These are phyloP conservation scores for Alternaria brassicicola DNA, from an alignment of 2,329 filamentous ascomycete genomes.

Conservation along the genomic window DNA sequence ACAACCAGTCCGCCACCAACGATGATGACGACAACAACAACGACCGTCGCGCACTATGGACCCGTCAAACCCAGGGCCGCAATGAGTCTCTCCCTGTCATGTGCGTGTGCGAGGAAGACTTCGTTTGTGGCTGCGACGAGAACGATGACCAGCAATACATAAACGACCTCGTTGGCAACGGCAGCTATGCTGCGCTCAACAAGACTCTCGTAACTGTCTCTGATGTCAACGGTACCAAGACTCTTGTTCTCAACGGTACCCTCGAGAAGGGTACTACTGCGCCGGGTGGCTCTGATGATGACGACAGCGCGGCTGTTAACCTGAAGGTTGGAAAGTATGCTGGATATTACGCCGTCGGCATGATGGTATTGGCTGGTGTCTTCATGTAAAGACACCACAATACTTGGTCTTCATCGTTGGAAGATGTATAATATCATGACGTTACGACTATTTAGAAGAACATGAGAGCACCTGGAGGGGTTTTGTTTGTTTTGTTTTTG, in stretches of 20 bases:
- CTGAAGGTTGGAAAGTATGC: conserved; percentile 36
- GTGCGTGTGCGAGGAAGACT: conserved; percentile 65
- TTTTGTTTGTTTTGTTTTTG: not conserved
- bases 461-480: not conserved
- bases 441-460: conserved; percentile 1
- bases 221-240: conserved; percentile 65
- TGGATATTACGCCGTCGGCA: conserved; percentile 50
- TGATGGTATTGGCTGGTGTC: conserved; percentile 44
- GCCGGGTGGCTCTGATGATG: conserved; percentile 46
- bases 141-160: conserved; percentile 66
- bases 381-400: conserved; percentile 9
- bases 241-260: conserved; percentile 76
- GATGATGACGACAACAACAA: conserved; percentile 49
- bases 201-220: conserved; percentile 67
- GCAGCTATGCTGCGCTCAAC: conserved; percentile 64
- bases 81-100: conserved; percentile 66
- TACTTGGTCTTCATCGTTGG: not conserved
- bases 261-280: conserved; percentile 64
- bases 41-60: conserved; percentile 7
- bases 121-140: conserved; percentile 72
- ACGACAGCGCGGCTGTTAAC: conserved; percentile 32
- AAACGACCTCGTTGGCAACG: conserved; percentile 62
- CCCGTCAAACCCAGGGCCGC: conserved; percentile 31
- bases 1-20: conserved; percentile 52
- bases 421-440: conserved; percentile 4